phyloP scores from a whole-genome alignment of 495 filamentous ascomycete genomes.

The Staphylotrichum tortipilum region DNA sequence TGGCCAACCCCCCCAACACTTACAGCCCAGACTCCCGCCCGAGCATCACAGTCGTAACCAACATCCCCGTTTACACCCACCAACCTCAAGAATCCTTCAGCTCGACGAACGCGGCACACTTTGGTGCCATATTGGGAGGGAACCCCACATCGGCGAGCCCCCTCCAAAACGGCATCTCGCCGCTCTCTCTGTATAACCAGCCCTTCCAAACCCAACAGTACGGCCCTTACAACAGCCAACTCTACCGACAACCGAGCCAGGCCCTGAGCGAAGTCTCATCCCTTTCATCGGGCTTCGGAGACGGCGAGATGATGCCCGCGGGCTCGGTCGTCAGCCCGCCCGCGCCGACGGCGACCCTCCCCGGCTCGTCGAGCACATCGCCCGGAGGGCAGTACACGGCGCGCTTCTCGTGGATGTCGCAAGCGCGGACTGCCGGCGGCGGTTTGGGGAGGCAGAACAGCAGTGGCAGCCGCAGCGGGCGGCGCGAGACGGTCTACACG shows the following conservation, averaged over 20 bases:
- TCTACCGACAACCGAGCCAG: constrained; percentile 25
- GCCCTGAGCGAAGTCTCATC: constrained; percentile 38
- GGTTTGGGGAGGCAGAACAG: background rate
- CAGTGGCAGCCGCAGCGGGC: constrained; percentile 2
- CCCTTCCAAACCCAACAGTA: constrained; percentile 29
- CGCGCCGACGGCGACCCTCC: constrained; percentile 9
- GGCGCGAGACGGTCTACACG: constrained; percentile 40
- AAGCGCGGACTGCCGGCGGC: background rate
- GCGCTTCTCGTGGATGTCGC: constrained; percentile 35
- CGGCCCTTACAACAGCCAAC: constrained; percentile 26
- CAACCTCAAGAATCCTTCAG: constrained; percentile 24
- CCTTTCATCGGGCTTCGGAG: constrained; percentile 47
- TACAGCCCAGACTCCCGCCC: background rate
- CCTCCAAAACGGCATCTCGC: constrained; percentile 17
- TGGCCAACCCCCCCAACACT: background rate
- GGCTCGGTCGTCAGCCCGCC: constrained; percentile 3
- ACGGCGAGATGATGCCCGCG: constrained; percentile 39
- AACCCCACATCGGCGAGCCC: constrained; percentile 18
- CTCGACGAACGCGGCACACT: constrained; percentile 25
- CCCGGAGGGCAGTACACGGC: constrained; percentile 11
- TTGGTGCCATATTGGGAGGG: constrained; percentile 16
- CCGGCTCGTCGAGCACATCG: background rate
- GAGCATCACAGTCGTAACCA: constrained; percentile 4
- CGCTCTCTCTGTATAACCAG: constrained; percentile 30
- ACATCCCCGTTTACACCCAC: constrained; percentile 3